Evolutionary conservation across 2,329 filamentous ascomycete species (phyloP).

Genomic region (Fusarium ambrosium): DNA sequence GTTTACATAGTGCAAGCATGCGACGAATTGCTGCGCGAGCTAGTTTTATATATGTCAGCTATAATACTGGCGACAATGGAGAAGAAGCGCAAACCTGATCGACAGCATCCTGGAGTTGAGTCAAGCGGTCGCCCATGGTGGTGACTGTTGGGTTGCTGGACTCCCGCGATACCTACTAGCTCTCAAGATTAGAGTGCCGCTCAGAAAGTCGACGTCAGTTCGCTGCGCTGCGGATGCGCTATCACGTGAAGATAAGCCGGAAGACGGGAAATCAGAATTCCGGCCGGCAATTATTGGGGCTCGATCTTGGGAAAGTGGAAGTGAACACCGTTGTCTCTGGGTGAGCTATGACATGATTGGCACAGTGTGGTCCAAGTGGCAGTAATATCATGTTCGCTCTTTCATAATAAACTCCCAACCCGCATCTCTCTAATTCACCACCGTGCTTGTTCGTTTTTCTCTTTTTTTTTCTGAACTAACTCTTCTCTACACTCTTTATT

Average conservation of each 20-base stretch:
- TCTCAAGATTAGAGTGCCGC: not conserved
- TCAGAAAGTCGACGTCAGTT: not conserved
- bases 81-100: conserved; percentile 72
- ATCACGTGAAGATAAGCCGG: conserved; percentile 42
- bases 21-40: conserved; percentile 78
- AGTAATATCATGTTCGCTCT: conserved; percentile 36
- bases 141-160: conserved; percentile 6
- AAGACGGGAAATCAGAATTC: conserved; percentile 48
- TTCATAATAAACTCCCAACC: conserved; percentile 33
- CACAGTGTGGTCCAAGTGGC: conserved; percentile 41
- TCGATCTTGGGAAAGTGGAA: conserved; percentile 38
- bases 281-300: conserved; percentile 38
- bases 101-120: conserved; percentile 87
- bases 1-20: conserved; percentile 75
- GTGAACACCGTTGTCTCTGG: conserved; percentile 56
- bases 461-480: conserved; percentile 21
- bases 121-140: conserved; percentile 80
- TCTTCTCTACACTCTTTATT: conserved; percentile 27
- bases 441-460: conserved; percentile 23
- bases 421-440: conserved; percentile 29
- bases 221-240: not conserved
- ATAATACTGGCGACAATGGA: rapidly evolving
- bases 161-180: not conserved
- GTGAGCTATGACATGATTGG: conserved; percentile 44
- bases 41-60: conserved; percentile 49